These are phyloP conservation scores for Cicer cuneatum DNA, from an alignment of 306 rosid species.

Conservation along the genomic window DNA sequence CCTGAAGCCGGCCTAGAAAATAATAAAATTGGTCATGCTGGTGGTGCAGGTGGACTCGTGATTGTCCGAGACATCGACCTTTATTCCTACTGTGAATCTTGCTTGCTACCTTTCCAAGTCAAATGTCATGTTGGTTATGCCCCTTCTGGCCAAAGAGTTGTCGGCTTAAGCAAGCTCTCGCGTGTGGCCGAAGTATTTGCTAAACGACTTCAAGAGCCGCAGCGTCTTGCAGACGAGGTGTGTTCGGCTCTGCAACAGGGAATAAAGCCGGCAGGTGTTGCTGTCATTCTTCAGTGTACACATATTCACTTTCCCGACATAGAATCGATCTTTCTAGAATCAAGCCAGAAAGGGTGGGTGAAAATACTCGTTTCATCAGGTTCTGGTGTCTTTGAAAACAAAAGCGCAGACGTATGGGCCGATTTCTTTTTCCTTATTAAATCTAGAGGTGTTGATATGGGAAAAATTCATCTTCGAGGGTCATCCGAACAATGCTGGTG, in stretches of 20 bases:
- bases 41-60: conserved; percentile 96
- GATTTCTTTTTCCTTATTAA: conserved; percentile 77
- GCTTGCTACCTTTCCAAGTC: conserved; percentile 89
- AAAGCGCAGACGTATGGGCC: conserved; percentile 61
- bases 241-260: conserved; percentile 51
- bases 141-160: conserved; percentile 82
- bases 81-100: conserved; percentile 88
- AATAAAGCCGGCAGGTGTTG: conserved; percentile 87
- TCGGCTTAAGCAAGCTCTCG: conserved; percentile 92
- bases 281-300: conserved; percentile 68
- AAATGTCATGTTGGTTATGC: conserved; percentile 92
- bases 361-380: conserved; percentile 66
- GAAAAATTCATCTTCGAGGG: conserved; percentile 43
- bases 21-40: conserved; percentile 77
- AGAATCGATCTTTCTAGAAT: conserved; percentile 64
- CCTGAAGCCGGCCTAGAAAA: conserved; percentile 86
- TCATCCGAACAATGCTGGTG: conserved; percentile 67
- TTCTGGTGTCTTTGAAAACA: conserved; percentile 70
- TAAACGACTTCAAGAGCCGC: conserved; percentile 65
- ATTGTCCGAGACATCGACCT: conserved; percentile 85
- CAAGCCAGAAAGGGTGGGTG: conserved; percentile 63
- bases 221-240: conserved; percentile 48
- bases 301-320: conserved; percentile 73
- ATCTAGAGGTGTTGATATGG: conserved; percentile 59
- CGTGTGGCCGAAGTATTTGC: conserved; percentile 67